Percentiles rank a stretch among this genome's conserved stretches.
phyloP scores from a whole-genome alignment of 768 basidiomycete species.

The Trichaptum fuscoviolaceum region DNA sequence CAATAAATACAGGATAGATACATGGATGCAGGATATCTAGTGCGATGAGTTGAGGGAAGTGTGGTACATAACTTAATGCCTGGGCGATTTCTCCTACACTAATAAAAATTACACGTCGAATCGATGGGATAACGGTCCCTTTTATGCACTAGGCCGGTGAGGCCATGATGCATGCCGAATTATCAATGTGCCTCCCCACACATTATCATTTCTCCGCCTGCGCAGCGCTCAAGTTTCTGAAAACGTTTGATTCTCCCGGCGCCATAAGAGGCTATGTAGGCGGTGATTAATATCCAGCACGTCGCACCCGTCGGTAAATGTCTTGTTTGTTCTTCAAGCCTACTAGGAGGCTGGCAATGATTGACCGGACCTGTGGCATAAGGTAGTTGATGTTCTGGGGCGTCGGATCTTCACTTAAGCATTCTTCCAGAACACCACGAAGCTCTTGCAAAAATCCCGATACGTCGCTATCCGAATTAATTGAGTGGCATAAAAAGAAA shows the following conservation, averaged over 20 bases:
- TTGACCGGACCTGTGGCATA: slow-evolving; percentile 32
- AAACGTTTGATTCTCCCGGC: background rate
- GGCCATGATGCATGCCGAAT: background rate
- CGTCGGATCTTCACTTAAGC: slow-evolving; percentile 38
- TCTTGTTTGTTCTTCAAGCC: slow-evolving; percentile 38
- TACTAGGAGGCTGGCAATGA: slow-evolving; percentile 33
- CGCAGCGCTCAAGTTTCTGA: background rate
- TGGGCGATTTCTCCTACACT: background rate
- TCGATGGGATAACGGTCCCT: background rate
- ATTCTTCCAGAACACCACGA: slow-evolving; percentile 35
- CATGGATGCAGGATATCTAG: background rate
- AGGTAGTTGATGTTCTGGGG: slow-evolving; percentile 28
- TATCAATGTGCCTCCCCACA: background rate
- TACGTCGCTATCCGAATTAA: slow-evolving; percentile 28
- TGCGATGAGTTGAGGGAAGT: background rate
- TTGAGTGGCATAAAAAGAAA: background rate
- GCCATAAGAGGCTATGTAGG: background rate
- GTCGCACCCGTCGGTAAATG: slow-evolving; percentile 25
- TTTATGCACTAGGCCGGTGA: background rate
- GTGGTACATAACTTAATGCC: background rate
- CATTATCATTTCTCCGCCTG: background rate
- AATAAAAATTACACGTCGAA: background rate
- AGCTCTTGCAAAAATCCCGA: slow-evolving; percentile 33
- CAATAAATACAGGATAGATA: slow-evolving; percentile 1
- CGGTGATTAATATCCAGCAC: background rate